Evolutionary conservation across 192 early-diverging fungal genomes (phyloP), one percentile per base, ranked within the genome.

Genomic region (Coemansia sp.): DNA sequence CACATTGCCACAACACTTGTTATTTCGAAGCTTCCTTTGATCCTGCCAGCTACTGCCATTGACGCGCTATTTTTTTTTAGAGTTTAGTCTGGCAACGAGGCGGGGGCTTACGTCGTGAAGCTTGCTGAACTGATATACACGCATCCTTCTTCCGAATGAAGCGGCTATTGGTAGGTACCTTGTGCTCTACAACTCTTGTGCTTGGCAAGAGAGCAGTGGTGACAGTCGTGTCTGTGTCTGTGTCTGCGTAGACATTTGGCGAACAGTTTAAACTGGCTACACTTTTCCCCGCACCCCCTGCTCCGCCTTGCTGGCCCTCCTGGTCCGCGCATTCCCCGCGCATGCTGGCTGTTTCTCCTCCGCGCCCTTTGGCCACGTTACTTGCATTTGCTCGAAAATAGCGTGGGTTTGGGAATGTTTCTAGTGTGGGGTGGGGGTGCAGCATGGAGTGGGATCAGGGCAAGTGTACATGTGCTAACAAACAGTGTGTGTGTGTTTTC

Each of bases 151-250:
- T 16, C 24, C 36, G 15, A 27, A 73, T 73, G 71, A 73, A 73
- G 65, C 71, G 71, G 6, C 58, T 73, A 62, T 39, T 73, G 71
- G 71, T 73, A 73, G 24, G 71, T 62, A 16, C 33, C 31, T 38
- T 9, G 6, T 11, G 24, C 49, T 36, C 29, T 31, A n/a, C 8
- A 46, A 3, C 49, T 22, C 8, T 18, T 47, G 6, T 47, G 44
- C 44, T 69, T 10, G 10, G 12, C 55, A 7, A 20, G 20, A 16
- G 38, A 8, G 22, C 7, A 34, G 10, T 5, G 31, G 34, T 27
- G 27, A 27, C 27, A 27, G 27, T 1, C 50, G 7, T 10, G 36
- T n/a, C 18, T 41, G n/a, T 3, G 46, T 27, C 16, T 60, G 53
- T 66, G 49, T 24, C 41, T 60, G 55, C 2, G 24, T 33, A 44